A percentile compares a stretch with the other conserved stretches of the same genome.
Conservation (phyloP, 1,284 basidiomycete genomes). For the Cryptococcus sp. region DNA sequence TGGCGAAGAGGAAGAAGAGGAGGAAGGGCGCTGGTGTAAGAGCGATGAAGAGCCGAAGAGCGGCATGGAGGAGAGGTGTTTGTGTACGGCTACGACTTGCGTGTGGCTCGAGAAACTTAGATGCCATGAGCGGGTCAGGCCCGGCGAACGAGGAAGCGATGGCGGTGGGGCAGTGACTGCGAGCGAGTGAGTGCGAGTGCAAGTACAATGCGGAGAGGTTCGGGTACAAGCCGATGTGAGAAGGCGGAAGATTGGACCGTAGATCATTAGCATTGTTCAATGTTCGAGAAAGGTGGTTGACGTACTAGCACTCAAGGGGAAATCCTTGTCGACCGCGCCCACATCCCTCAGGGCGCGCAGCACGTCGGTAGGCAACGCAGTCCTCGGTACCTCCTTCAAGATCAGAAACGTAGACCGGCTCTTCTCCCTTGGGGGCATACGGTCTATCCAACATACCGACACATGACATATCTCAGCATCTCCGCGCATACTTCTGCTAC, state of each 20-base stretch:
- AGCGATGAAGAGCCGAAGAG: constrained; percentile 6
- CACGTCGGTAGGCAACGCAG: neutral
- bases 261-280: no score
- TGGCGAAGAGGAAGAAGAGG: neutral
- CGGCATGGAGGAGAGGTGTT: constrained; percentile 13
- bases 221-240: no score
- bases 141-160: constrained; percentile 19
- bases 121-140: constrained; percentile 26
- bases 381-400: neutral
- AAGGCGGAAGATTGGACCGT: no score
- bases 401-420: no score
- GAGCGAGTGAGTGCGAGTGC: neutral
- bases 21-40: constrained; percentile 2
- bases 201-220: no score
- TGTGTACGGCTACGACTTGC: neutral
- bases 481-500: no score
- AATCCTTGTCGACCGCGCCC: neutral
- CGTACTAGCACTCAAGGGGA: neutral
- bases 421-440: no score
- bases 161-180: constrained; percentile 29
- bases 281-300: neutral
- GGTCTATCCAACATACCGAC: no score
- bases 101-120: constrained; percentile 3
- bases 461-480: no score
- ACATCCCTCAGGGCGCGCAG: neutral